These are phyloP conservation scores for Diplosphaera chodatii DNA, from an alignment of 139 green algal species.

Conservation along the genomic window DNA sequence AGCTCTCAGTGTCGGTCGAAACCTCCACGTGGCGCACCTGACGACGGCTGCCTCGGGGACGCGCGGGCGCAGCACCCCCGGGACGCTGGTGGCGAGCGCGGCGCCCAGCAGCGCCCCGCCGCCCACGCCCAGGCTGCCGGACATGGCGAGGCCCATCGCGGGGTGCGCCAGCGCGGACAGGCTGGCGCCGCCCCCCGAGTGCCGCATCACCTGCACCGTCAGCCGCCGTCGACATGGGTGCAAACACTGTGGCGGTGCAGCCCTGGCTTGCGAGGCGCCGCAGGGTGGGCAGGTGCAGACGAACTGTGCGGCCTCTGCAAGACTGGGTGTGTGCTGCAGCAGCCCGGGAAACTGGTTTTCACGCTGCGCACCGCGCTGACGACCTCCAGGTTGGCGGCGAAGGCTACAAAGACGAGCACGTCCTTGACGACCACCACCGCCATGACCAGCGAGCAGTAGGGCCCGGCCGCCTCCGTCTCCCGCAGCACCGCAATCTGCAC, in stretches of 20 bases:
- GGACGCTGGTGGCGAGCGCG: background rate
- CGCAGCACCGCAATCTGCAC: constrained; percentile 78
- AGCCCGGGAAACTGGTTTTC: too few relatives aligned
- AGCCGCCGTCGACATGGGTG: too few relatives aligned
- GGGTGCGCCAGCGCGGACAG: constrained; percentile 6
- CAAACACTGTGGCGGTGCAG: too few relatives aligned
- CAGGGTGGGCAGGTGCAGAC: too few relatives aligned
- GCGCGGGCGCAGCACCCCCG: background rate
- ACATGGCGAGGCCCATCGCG: background rate
- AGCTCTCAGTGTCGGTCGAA: too few relatives aligned
- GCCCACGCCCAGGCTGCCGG: constrained; percentile 1
- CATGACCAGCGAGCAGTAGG: constrained; percentile 75
- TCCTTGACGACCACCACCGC: constrained; percentile 87
- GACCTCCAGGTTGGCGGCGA: constrained; percentile 78
- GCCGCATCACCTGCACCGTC: background rate
- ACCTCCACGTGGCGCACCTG: too few relatives aligned
- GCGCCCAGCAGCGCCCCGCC: background rate
- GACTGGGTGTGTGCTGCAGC: too few relatives aligned
- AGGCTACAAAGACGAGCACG: constrained; percentile 79
- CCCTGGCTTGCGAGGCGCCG: too few relatives aligned
- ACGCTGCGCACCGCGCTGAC: constrained; percentile 20
- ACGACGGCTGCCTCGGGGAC: background rate
- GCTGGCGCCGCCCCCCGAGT: background rate
- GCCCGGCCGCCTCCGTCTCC: constrained; percentile 69
- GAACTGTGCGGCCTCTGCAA: too few relatives aligned